A percentile compares a stretch with the other conserved stretches of the same genome.
Conservation (phyloP, 768 basidiomycete species). For the Lanmaoa rubissima region DNA sequence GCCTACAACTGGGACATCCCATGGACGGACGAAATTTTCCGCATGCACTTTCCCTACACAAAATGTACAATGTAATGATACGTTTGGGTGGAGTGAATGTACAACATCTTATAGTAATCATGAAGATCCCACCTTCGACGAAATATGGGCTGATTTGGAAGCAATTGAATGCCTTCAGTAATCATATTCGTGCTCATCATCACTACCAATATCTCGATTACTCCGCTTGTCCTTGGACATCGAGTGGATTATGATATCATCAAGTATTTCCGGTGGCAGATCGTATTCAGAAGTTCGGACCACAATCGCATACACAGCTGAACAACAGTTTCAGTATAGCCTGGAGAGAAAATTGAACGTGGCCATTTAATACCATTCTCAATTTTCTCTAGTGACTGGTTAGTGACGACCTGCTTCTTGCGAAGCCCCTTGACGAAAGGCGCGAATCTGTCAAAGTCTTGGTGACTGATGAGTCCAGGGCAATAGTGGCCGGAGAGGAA, state of each 20-base stretch:
- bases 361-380: conserved; percentile 72
- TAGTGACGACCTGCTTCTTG: conserved; percentile 87
- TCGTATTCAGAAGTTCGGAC: conserved; percentile 75
- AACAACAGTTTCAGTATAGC: conserved; percentile 5
- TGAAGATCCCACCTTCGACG: background rate
- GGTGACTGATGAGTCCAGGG: background rate
- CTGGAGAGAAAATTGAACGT: background rate
- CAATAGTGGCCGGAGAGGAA: background rate
- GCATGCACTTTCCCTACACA: background rate
- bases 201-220: conserved; percentile 19
- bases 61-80: conserved; percentile 1
- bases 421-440: conserved; percentile 68
- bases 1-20: background rate
- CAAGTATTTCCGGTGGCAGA: conserved; percentile 61
- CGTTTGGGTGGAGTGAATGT: background rate
- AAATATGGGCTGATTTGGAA: background rate
- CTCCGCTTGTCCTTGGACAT: conserved; percentile 34
- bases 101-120: background rate
- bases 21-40: background rate
- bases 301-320: conserved; percentile 72
- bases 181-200: conserved; percentile 28
- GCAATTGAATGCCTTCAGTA: conserved; percentile 8
- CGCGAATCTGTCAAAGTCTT: conserved; percentile 78
- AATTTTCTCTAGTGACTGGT: conserved; percentile 89
- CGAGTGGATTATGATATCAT: conserved; percentile 60